Conservation (phyloP, 345 rosid species). For the Citrus glauca region DNA sequence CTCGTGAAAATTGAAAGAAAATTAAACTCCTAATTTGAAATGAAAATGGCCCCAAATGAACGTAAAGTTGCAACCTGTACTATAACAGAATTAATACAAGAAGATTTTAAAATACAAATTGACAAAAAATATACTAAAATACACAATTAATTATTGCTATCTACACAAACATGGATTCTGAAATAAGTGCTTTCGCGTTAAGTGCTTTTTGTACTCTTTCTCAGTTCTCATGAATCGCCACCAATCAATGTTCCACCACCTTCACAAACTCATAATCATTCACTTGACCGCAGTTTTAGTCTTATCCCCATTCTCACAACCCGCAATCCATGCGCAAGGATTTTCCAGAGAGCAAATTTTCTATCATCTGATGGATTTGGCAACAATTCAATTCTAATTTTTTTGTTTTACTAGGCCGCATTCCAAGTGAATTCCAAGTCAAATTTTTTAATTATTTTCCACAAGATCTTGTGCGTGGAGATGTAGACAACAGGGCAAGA, state of each 20-base stretch:
- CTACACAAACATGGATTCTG: neutral
- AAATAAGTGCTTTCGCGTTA: neutral
- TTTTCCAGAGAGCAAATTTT: no score
- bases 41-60: no score
- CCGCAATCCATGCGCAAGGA: no score
- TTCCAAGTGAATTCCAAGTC: neutral
- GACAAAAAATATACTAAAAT: no score
- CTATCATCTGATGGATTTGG: neutral
- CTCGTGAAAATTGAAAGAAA: neutral
- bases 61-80: no score
- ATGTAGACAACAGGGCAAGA: neutral
- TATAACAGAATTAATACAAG: no score
- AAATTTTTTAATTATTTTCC: neutral
- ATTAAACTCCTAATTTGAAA: no score
- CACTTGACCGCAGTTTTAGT: neutral
- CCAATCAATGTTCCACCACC: neutral
- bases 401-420: neutral
- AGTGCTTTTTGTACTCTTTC: neutral
- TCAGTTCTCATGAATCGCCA: neutral
- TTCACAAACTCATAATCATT: neutral
- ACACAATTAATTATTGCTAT: neutral
- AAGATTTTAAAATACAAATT: no score
- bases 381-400: neutral
- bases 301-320: neutral
- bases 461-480: neutral